Evolutionary conservation across 2,329 filamentous ascomycete species (phyloP).

Genomic region (Sodiomyces alkalinus): DNA sequence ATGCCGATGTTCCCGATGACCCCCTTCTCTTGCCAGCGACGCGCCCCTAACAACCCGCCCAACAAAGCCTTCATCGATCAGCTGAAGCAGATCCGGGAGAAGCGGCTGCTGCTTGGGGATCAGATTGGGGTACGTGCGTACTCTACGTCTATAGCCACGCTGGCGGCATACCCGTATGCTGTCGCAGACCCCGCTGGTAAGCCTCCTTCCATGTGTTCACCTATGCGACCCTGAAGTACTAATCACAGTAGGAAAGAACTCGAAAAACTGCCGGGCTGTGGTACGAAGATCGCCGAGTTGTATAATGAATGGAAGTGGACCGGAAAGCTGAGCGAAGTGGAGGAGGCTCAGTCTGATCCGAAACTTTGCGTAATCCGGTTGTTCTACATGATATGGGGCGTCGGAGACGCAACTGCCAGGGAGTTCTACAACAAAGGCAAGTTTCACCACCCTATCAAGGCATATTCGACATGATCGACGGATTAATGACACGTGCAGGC

Average conservation of each 20-base stretch:
- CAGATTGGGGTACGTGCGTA: constrained; percentile 74
- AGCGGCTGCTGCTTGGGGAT: constrained; percentile 57
- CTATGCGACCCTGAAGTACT: too few relatives aligned
- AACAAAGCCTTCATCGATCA: constrained; percentile 63
- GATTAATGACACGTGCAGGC: constrained; percentile 19
- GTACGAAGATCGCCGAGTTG: constrained; percentile 61
- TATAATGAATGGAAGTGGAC: constrained; percentile 58
- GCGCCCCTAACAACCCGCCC: constrained; percentile 51
- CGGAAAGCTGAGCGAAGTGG: constrained; percentile 46
- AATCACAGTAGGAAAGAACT: too few relatives aligned
- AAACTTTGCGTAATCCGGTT: constrained; percentile 46
- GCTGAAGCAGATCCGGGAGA: constrained; percentile 58
- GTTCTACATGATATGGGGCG: constrained; percentile 88
- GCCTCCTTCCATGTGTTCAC: too few relatives aligned
- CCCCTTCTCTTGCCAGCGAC: constrained; percentile 67
- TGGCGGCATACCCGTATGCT: constrained; percentile 62
- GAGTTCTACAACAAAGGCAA: constrained; percentile 58
- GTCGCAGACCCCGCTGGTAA: constrained; percentile 26
- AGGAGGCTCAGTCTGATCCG: constrained; percentile 47
- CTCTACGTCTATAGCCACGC: constrained; percentile 66
- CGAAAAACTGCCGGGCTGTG: constrained; percentile 58
- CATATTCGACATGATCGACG: too few relatives aligned
- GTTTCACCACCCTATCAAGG: neutral
- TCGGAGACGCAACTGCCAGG: constrained; percentile 65
- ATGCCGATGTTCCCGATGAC: constrained; percentile 36